phyloP scores from a whole-genome alignment of 805 yeast genomes.

The Ogataea trehalophila region DNA sequence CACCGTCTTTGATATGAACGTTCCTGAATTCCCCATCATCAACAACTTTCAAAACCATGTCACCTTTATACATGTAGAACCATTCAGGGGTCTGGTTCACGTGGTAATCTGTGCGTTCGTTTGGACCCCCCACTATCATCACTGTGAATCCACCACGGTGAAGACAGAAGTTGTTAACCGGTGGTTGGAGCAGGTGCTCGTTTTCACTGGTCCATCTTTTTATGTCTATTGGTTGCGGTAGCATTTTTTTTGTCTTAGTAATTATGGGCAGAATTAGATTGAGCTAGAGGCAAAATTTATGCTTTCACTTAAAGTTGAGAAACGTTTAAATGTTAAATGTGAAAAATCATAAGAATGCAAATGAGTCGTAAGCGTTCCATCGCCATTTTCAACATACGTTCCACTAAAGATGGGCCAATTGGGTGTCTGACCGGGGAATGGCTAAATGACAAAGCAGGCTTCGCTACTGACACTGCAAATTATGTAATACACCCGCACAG shows the following conservation, averaged over 20 bases:
- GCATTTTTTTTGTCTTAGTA: conserved; percentile 41
- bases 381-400: too few relatives aligned
- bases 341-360: too few relatives aligned
- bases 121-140: conserved; percentile 96
- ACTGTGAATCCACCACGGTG: conserved; percentile 91
- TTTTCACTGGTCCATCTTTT: conserved; percentile 79
- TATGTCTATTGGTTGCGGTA: conserved; percentile 69
- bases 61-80: conserved; percentile 83
- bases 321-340: too few relatives aligned
- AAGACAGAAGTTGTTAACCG: conserved; percentile 85
- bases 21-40: conserved; percentile 74
- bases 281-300: too few relatives aligned
- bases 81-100: conserved; percentile 93
- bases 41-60: conserved; percentile 79
- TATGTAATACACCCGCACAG: too few relatives aligned
- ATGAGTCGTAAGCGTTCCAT: too few relatives aligned
- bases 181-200: conserved; percentile 74
- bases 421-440: too few relatives aligned
- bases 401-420: too few relatives aligned
- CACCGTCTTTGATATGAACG: conserved; percentile 75
- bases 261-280: too few relatives aligned
- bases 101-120: conserved; percentile 89
- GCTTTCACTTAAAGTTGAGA: too few relatives aligned
- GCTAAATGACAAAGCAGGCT: too few relatives aligned
- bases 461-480: too few relatives aligned